Percentiles rank a stretch among this genome's conserved stretches.
Evolutionary conservation across 805 yeast genomes (phyloP).

Genomic region (Kodamaea restingae): DNA sequence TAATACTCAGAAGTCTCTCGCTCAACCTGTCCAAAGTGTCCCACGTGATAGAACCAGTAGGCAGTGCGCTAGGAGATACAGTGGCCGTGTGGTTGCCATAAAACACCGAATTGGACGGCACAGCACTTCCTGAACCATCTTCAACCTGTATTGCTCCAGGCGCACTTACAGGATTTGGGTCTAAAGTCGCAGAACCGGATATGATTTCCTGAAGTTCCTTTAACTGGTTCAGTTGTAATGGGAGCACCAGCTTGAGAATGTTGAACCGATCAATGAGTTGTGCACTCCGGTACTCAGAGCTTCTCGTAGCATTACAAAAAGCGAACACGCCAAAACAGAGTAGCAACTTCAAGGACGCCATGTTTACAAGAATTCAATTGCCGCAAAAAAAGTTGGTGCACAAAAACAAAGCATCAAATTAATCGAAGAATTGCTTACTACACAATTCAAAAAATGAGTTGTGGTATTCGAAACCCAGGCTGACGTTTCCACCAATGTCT

Average conservation of each 20-base stretch:
- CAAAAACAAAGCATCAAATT: slow-evolving; percentile 3
- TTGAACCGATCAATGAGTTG: slow-evolving; percentile 5
- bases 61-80: neutral
- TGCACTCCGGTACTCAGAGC: neutral
- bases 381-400: slow-evolving; percentile 3
- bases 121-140: no score
- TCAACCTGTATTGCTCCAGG: no score
- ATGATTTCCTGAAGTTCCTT: slow-evolving; percentile 3
- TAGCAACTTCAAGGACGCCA: neutral
- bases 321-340: neutral
- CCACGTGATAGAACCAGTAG: neutral
- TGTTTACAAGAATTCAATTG: neutral
- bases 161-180: no score
- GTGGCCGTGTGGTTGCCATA: no score
- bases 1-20: neutral
- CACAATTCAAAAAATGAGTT: no score
- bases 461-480: no score
- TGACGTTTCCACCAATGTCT: no score
- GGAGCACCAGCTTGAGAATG: slow-evolving; percentile 6
- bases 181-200: no score
- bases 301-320: neutral
- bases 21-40: slow-evolving; percentile 1
- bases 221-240: slow-evolving; percentile 4
- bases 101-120: no score
- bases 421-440: neutral